A percentile compares a stretch with the other conserved stretches of the same genome.
Conservation (phyloP, 1,139 yeast genomes). For the Waltiozyma sp. region DNA sequence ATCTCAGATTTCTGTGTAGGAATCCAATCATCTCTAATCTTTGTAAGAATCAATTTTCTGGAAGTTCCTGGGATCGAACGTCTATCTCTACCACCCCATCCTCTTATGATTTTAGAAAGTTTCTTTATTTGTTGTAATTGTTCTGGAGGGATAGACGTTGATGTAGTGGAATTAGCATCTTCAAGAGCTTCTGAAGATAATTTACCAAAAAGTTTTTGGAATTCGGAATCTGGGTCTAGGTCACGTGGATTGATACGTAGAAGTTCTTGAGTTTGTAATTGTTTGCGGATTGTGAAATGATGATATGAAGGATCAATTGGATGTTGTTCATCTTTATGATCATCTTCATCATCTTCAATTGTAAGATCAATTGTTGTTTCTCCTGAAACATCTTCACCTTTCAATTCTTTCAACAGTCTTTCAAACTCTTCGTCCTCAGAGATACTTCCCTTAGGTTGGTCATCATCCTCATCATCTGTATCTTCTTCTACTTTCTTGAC, state of each 20-base stretch:
- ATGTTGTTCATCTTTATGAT: conserved; percentile 18
- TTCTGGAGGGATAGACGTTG: conserved; percentile 52
- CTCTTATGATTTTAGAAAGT: conserved; percentile 52
- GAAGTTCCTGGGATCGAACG: conserved; percentile 59
- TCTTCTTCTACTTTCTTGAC: conserved; percentile 10
- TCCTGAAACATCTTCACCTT: conserved; percentile 11
- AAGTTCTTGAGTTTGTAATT: conserved; percentile 22
- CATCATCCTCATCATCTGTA: conserved; percentile 15
- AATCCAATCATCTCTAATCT: conserved; percentile 72
- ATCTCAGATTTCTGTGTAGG: conserved; percentile 61
- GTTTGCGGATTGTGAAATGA: conserved; percentile 34
- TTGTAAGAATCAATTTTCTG: conserved; percentile 55
- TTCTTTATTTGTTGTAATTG: conserved; percentile 52
- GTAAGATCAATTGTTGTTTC: conserved; percentile 12
- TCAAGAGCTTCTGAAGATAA: conserved; percentile 57
- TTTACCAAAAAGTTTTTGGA: conserved; percentile 62
- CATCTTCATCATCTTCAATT: conserved; percentile 21
- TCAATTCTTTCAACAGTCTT: conserved; percentile 19
- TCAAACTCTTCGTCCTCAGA: conserved; percentile 20
- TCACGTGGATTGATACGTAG: conserved; percentile 38
- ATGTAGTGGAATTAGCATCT: conserved; percentile 54
- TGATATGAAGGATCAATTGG: conserved; percentile 29
- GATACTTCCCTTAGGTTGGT: conserved; percentile 9
- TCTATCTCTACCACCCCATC: conserved; percentile 79
- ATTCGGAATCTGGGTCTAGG: conserved; percentile 74